Base-by-base conservation (phyloP, 2,329 filamentous ascomycete genomes). In the Alternaria sp. region DNA sequence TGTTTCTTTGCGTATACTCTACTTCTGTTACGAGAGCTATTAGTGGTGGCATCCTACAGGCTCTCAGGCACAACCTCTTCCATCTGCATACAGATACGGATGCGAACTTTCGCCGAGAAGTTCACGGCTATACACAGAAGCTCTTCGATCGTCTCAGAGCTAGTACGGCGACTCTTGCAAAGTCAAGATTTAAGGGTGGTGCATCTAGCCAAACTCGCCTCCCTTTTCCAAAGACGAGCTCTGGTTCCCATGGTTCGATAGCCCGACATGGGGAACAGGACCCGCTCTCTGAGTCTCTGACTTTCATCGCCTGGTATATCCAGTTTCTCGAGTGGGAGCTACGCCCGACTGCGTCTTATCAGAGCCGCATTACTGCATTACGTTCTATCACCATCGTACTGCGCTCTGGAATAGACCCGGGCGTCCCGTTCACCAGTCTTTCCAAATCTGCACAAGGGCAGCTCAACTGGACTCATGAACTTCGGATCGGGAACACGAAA, bases 81-180 rank as follows among this genome's bases (percentile, higher is more conserved):
- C 86, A 89, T 16, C 88, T 94, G 65, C 90, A 96, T 74, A 88
- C 92, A 3, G 94, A 97, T 64, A 89, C 92, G 0, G 93, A 97
- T 74, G 89, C 94, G 6, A 93, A 94, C 70, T 91, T 94, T 66
- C 88, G 95, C 58, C 90, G 94, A 59, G 92, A 97, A 68, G 84
- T 96, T 2, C 84, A 94, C 27, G 88, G 89, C 25, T 86, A 92
- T 63, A 88, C 90, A 3, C 90, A 92, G 63, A 89, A 90, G 68
- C 87, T 98, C 75, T 87, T 94, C 60, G 89, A 91, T 69, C 89
- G 94, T 44, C 81, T 97, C 4, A 67, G 77, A 54, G 77, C 72
- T 16, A 76, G 77, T 44, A 78, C 75, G 8, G 70, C 75, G 10
- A 74, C 72, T 30, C 62, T 79, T 2, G 65, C 65, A 3, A 78